phyloP scores from a whole-genome alignment of 495 filamentous ascomycete genomes.

The Lasiosphaeris hirsuta region DNA sequence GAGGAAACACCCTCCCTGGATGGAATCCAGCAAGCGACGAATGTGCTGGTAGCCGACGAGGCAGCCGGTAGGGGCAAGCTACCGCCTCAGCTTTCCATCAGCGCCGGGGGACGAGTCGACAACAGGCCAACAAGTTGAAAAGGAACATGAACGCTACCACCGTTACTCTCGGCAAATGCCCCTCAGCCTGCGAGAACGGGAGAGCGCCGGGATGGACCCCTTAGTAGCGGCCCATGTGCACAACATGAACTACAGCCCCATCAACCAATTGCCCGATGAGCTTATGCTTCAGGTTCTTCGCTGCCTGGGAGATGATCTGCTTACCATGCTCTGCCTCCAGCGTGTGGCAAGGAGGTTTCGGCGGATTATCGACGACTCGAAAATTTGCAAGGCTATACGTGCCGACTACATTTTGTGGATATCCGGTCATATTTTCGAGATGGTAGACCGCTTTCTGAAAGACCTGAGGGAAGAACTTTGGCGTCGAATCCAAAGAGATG shows the following conservation, averaged over 20 bases:
- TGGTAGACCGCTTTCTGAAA: not conserved
- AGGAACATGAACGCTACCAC: constrained; percentile 7
- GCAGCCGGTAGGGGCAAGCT: constrained; percentile 5
- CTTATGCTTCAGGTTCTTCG: constrained; percentile 7
- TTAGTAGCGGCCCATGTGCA: constrained; percentile 14
- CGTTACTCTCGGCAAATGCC: constrained; percentile 4
- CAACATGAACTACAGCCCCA: constrained; percentile 11
- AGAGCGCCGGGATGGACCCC: constrained; percentile 8
- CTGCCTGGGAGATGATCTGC: constrained; percentile 3
- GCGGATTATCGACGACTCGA: constrained; percentile 7
- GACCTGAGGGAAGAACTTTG: constrained; percentile 9
- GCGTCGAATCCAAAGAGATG: constrained; percentile 16
- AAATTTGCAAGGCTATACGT: constrained; percentile 11
- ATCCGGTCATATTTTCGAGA: constrained; percentile 1
- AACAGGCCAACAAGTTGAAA: constrained; percentile 5
- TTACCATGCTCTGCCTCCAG: constrained; percentile 11
- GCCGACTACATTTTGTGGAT: not conserved
- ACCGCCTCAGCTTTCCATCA: constrained; percentile 1
- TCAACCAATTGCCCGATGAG: constrained; percentile 13
- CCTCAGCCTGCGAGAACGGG: constrained; percentile 6
- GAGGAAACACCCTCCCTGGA: constrained; percentile 4
- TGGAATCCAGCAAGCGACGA: constrained; percentile 1
- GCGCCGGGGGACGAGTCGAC: not conserved
- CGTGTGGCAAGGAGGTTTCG: constrained; percentile 12
- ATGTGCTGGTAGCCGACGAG: constrained; percentile 3